These are phyloP conservation scores for Phoma sp. DNA, from an alignment of 2,329 filamentous ascomycete species.

Conservation along the genomic window DNA sequence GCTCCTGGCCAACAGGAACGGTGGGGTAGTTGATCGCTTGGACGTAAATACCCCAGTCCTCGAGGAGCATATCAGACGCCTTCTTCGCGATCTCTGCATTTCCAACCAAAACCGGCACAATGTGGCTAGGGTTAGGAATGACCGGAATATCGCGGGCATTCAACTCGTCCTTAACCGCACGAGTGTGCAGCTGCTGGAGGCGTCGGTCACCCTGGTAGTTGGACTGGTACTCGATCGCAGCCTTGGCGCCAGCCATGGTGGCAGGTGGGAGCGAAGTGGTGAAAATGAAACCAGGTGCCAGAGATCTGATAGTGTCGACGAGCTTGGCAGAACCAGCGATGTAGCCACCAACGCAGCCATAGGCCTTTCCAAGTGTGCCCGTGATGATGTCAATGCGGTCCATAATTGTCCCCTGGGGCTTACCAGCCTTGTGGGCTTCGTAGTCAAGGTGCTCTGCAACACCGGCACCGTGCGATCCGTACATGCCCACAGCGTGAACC, in stretches of 20 bases:
- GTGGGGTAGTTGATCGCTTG: constrained; percentile 99
- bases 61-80: constrained; percentile 89
- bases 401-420: constrained; percentile 83
- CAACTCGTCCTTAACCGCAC: constrained; percentile 87
- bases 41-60: constrained; percentile 93
- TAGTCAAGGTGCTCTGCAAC: constrained; percentile 98
- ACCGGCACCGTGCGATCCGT: constrained; percentile 92
- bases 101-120: constrained; percentile 91
- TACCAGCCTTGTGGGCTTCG: constrained; percentile 79
- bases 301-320: constrained; percentile 90
- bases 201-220: constrained; percentile 83
- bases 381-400: constrained; percentile 98
- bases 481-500: constrained; percentile 99
- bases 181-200: constrained; percentile 95
- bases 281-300: constrained; percentile 98
- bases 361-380: constrained; percentile 95
- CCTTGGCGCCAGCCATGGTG: constrained; percentile 91
- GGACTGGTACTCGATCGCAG: constrained; percentile 94
- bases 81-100: constrained; percentile 92
- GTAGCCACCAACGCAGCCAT: constrained; percentile 96
- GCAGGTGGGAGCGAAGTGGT: constrained; percentile 95
- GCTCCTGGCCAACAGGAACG: constrained; percentile 96
- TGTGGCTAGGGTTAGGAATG: constrained; percentile 97
- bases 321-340: constrained; percentile 88
- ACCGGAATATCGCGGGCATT: constrained; percentile 86